Evolutionary conservation across 352 stramenopile species (phyloP).

Genomic region (Globisporangium uncinulatum): DNA sequence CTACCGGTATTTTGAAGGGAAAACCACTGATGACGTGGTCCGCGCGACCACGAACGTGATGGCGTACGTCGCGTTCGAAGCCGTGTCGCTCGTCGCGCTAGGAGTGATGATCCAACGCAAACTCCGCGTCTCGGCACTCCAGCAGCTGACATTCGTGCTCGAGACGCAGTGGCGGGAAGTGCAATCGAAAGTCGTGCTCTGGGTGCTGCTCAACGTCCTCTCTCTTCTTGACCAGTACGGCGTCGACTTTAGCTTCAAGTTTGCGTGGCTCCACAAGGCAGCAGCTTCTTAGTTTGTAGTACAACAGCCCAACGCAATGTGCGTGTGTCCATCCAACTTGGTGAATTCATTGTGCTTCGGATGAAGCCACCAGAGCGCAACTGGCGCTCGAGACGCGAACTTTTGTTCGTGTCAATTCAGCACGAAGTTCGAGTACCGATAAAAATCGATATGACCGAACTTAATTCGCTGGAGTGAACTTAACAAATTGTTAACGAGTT

Average conservation of each 20-base stretch:
- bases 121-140: constrained; percentile 14
- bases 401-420: no score
- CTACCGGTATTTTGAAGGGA: not conserved
- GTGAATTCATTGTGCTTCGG: no score
- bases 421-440: no score
- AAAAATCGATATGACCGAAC: no score
- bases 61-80: constrained; percentile 18
- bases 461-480: no score
- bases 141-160: constrained; percentile 17
- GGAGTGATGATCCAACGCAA: constrained; percentile 12
- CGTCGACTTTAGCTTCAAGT: constrained; percentile 13
- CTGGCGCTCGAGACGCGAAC: no score
- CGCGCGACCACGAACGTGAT: constrained; percentile 9
- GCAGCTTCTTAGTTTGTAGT: no score
- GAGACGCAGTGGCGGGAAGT: constrained; percentile 20
- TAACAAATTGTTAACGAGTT: no score
- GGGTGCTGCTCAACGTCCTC: constrained; percentile 15
- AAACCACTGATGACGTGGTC: not conserved
- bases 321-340: no score
- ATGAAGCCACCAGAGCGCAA: no score
- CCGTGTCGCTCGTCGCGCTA: constrained; percentile 11
- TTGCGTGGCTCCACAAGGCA: constrained; percentile 6
- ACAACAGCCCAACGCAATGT: no score
- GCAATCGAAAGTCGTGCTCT: constrained; percentile 18
- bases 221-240: constrained; percentile 1